These are phyloP conservation scores for Cyberlindnera mississippiensis DNA, from an alignment of 805 yeast species.

Conservation along the genomic window DNA sequence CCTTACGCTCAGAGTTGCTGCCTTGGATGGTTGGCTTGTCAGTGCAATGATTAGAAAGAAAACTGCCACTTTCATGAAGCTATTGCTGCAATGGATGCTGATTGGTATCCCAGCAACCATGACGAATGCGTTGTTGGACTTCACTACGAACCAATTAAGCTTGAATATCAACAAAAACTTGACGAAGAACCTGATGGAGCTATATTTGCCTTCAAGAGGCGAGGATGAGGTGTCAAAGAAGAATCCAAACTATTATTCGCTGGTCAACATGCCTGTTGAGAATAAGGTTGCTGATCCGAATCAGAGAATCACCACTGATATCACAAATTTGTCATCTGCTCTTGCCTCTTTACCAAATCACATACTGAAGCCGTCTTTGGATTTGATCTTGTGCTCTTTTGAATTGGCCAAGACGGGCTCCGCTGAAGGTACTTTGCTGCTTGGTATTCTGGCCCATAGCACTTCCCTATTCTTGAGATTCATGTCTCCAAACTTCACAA, in stretches of 20 bases:
- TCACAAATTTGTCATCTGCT: constrained; percentile 67
- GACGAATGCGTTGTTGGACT: constrained; percentile 65
- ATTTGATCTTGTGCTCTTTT: constrained; percentile 74
- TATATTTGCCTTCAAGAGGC: constrained; percentile 60
- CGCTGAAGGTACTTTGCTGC: constrained; percentile 71
- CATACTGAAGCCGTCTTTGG: constrained; percentile 76
- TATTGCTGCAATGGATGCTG: constrained; percentile 72
- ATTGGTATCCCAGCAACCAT: constrained; percentile 84
- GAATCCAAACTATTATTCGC: constrained; percentile 69
- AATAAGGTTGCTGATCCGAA: constrained; percentile 66
- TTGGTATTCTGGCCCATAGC: constrained; percentile 76
- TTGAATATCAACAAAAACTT: constrained; percentile 58
- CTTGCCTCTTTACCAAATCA: constrained; percentile 77
- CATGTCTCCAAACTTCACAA: constrained; percentile 89
- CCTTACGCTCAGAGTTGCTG: constrained; percentile 77
- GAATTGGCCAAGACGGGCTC: constrained; percentile 49
- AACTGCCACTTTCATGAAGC: constrained; percentile 57
- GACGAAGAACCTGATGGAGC: constrained; percentile 58
- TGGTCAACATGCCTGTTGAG: constrained; percentile 51
- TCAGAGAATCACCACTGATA: constrained; percentile 79
- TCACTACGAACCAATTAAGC: constrained; percentile 55
- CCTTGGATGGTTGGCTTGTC: constrained; percentile 80
- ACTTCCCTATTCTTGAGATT: constrained; percentile 71
- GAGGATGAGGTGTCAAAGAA: constrained; percentile 31
- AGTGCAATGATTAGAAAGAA: constrained; percentile 73